Evolutionary conservation across 2,329 filamentous ascomycete species (phyloP), one percentile per base, ranked within the genome.

Genomic region (Claviceps arundinis): DNA sequence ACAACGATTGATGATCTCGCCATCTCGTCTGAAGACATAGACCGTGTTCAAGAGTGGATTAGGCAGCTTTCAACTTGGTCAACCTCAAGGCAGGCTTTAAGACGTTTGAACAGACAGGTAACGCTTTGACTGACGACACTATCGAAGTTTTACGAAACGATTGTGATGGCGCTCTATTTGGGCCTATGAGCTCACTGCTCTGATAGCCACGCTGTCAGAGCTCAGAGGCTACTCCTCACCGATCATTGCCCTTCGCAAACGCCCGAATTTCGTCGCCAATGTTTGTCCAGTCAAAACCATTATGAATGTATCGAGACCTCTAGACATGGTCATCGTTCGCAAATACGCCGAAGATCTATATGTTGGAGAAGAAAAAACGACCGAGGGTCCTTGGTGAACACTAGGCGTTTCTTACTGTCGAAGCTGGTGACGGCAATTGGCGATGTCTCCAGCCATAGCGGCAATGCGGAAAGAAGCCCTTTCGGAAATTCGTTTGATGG

Each of bases 341-440:
- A 93, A 98, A 73, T 98, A 98, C 76, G 98, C 93, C 37, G 93
- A 98, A 74, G 93, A 98, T 68, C 79, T 98, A 42, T 95, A 95
- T 71, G 91, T 98, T 62, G 97, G 97, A 75, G 87, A 97, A 69
- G 93, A 98, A 75, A 84, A 77, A 68, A 96, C 89, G 24, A 84
- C 81, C 66, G 80, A 87, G 30, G 89, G 82, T 45, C 72, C 65
- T 50, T 71, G 69, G 71, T 89, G 85, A 57, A 86, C 82, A 66
- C 77, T 81, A 26, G 72, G 62, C 14, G 66, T 63, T 46, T 75
- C 73, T 13, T 71, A 67, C 40, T 82, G 77, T 56, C 91, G 82
- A 61, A 95, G 82, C 65, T 85, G 84, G 66, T 95, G 87, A 58
- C 93, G 78, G 51, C 89, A 82, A 56, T 94, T 73, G 14, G 93